These are phyloP conservation scores for Viridothelium virens DNA, from an alignment of 495 filamentous ascomycete species.

Conservation along the genomic window DNA sequence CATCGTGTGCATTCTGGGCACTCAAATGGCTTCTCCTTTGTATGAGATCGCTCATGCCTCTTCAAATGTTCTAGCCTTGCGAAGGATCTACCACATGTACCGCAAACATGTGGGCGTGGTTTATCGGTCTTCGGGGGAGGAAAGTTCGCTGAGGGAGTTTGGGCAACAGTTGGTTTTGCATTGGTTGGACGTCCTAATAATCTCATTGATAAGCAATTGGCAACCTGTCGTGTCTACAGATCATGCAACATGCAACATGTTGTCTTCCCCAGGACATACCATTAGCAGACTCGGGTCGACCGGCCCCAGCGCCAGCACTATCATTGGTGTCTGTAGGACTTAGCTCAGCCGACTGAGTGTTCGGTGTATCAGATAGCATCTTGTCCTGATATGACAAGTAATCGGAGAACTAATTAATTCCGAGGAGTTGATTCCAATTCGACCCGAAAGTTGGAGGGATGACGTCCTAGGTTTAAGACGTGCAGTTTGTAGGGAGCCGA, in stretches of 20 bases:
- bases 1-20: slow-evolving; percentile 92
- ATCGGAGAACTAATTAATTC: neutral
- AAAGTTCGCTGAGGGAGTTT: slow-evolving; percentile 36
- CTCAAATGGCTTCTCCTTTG: slow-evolving; percentile 98
- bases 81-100: slow-evolving; percentile 87
- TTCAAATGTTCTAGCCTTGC: slow-evolving; percentile 95
- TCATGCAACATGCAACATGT: neutral
- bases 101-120: slow-evolving; percentile 89
- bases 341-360: slow-evolving; percentile 1
- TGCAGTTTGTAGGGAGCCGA: neutral
- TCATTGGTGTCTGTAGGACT: neutral
- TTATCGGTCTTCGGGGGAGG: slow-evolving; percentile 94
- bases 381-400: neutral
- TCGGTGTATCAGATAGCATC: slow-evolving; percentile 1
- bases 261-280: neutral
- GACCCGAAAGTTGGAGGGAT: neutral
- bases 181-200: neutral
- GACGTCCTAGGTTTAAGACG: neutral
- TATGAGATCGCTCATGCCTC: slow-evolving; percentile 95
- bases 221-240: neutral
- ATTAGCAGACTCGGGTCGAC: neutral
- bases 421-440: neutral
- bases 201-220: neutral
- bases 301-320: neutral
- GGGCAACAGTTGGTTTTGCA: neutral